Evolutionary conservation across 768 basidiomycete species (phyloP), one percentile per base, ranked within the genome.

Genomic region (Gloeophyllum trabeum): DNA sequence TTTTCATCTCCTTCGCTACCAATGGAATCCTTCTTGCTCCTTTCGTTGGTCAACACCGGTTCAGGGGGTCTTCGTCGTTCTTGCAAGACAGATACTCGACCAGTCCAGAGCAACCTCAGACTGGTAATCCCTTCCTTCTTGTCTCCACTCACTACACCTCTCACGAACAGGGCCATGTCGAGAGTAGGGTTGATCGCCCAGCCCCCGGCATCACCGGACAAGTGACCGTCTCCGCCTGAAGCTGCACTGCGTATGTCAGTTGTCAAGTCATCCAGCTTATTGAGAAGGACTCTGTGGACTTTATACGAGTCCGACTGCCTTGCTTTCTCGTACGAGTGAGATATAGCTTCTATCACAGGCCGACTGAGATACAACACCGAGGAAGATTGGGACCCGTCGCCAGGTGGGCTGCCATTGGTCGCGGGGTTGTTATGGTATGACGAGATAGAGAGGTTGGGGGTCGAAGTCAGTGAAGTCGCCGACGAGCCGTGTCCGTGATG

Each of bases 221-320:
- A 35, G n/a, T 38, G 10, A 7, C 28, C 10, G 28, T 30, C 28
- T 7, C 10, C 44, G 32, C 48, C 48, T 5, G 48, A 24, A 23
- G 46, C 46, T 5, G 48, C 38, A 12, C 38, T 43, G 2, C 52
- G 48, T 30, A 65, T 47, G 47, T 62, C 59, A 6, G 61, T 65
- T 4, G 67, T 61, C 24, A 72, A 54, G 48, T 73, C 72, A 39
- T 76, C 81, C 18, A 83, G 54, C 50, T 75, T 80, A 45, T 65
- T 73, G 47, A 78, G 66, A 28, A 84, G 63, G 32, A 71, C 76
- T 13, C 76, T 71, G 37, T 79, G 73, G 13, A 81, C 75, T 43
- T 73, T 75, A 41, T 79, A 74, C 7, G 71, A 64, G 45, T 80
- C 78, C 18, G 67, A 60, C 40, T 61, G 57, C 36, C 66, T 62